Percentiles rank a stretch among this genome's conserved stretches.
Conservation (phyloP, 495 filamentous ascomycete genomes). For the Stereocaulon alpinum region DNA sequence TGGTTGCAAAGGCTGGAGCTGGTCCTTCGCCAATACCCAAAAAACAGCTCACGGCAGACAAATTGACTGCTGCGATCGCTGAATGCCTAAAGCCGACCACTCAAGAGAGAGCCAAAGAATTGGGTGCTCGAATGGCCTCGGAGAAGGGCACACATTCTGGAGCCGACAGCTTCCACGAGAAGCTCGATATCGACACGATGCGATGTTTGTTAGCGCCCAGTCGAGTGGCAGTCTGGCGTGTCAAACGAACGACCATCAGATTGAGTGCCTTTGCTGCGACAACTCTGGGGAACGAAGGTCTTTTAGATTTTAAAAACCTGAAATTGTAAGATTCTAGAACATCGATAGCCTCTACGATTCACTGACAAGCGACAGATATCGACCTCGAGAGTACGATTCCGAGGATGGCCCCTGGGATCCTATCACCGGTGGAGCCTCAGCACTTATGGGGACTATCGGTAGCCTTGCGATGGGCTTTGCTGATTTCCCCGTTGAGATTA, state of each 20-base stretch:
- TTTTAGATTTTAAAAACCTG: constrained; percentile 51
- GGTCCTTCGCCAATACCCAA: constrained; percentile 63
- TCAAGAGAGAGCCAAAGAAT: constrained; percentile 42
- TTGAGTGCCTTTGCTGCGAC: constrained; percentile 62
- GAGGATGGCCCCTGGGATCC: constrained; percentile 64
- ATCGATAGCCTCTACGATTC: not conserved
- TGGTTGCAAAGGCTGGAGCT: constrained; percentile 61
- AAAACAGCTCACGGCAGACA: constrained; percentile 53
- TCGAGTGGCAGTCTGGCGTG: constrained; percentile 58
- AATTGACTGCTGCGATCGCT: constrained; percentile 51
- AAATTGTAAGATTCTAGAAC: constrained; percentile 46
- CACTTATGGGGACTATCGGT: constrained; percentile 63
- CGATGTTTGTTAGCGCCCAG: constrained; percentile 55
- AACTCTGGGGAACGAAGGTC: constrained; percentile 50
- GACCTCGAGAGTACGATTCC: constrained; percentile 57
- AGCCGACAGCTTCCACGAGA: constrained; percentile 58
- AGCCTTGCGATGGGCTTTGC: constrained; percentile 72
- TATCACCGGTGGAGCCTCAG: constrained; percentile 58
- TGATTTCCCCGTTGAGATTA: constrained; percentile 66
- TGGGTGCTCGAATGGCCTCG: constrained; percentile 50
- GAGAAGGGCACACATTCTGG: constrained; percentile 57
- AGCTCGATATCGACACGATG: constrained; percentile 48
- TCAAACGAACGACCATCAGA: constrained; percentile 50
- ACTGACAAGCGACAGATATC: constrained; percentile 41
- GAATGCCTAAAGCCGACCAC: constrained; percentile 48